These are phyloP conservation scores for Solanum bulbocastanum DNA, from an alignment of 257 asterid genomes.

Conservation along the genomic window DNA sequence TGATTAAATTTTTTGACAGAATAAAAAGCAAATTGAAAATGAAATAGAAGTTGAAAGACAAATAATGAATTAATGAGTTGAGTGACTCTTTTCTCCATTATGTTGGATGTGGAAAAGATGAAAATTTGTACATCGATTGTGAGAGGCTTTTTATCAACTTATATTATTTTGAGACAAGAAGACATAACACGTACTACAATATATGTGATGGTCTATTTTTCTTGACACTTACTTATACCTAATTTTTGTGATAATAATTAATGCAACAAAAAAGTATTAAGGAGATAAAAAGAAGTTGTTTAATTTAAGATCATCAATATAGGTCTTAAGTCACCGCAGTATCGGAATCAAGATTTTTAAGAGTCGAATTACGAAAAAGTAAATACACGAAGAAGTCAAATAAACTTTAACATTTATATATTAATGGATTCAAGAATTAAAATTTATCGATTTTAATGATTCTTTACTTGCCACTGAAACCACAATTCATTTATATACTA, in stretches of 20 bases:
- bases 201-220: not conserved
- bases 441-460: too few species aligned
- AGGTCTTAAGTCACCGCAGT: not conserved
- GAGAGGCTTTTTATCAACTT: not conserved
- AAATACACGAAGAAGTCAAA: accelerated
- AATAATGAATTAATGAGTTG: not conserved
- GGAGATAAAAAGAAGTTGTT: not conserved
- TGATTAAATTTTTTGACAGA: not conserved
- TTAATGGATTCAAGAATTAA: not conserved
- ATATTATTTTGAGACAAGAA: not conserved
- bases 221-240: not conserved
- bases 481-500: not conserved
- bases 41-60: not conserved
- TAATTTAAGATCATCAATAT: too few species aligned
- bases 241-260: not conserved
- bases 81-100: not conserved
- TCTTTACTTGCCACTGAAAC: too few species aligned
- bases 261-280: not conserved
- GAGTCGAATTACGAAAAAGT: accelerated
- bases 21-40: not conserved
- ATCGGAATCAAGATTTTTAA: accelerated
- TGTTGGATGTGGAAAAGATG: not conserved
- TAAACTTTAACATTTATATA: not conserved
- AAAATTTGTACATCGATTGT: not conserved
- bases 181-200: not conserved